These are phyloP conservation scores for Botrytis fragariae DNA, from an alignment of 2,329 filamentous ascomycete species.

Conservation along the genomic window DNA sequence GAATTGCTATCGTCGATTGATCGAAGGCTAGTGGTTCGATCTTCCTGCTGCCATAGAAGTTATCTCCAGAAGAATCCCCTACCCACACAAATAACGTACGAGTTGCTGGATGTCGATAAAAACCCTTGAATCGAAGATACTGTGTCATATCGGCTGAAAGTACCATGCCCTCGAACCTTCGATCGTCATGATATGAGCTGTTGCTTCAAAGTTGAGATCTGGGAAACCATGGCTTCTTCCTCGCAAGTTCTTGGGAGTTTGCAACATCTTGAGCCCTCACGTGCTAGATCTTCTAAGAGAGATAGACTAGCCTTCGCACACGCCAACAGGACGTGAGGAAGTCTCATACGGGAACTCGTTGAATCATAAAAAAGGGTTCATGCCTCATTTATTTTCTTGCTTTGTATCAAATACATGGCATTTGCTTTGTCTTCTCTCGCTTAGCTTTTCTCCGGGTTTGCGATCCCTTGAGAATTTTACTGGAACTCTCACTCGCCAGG, in stretches of 20 bases:
- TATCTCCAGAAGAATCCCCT: background rate
- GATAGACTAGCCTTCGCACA: background rate
- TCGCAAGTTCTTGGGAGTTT: background rate
- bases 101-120: background rate
- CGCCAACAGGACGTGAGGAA: background rate
- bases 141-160: background rate
- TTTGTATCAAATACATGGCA: no score
- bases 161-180: background rate
- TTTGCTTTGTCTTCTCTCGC: background rate
- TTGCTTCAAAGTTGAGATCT: background rate
- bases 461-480: background rate
- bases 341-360: background rate
- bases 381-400: background rate
- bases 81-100: no score
- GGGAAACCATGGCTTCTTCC: background rate
- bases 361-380: background rate
- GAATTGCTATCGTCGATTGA: background rate
- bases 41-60: background rate
- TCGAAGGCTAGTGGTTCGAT: background rate
- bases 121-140: background rate
- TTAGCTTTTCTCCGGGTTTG: background rate
- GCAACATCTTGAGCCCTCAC: background rate
- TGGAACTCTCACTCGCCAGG: background rate
- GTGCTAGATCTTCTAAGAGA: background rate
- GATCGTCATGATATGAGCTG: background rate